Base-by-base conservation (phyloP, 495 filamentous ascomycete species). In the Talaromyces nanjingensis region DNA sequence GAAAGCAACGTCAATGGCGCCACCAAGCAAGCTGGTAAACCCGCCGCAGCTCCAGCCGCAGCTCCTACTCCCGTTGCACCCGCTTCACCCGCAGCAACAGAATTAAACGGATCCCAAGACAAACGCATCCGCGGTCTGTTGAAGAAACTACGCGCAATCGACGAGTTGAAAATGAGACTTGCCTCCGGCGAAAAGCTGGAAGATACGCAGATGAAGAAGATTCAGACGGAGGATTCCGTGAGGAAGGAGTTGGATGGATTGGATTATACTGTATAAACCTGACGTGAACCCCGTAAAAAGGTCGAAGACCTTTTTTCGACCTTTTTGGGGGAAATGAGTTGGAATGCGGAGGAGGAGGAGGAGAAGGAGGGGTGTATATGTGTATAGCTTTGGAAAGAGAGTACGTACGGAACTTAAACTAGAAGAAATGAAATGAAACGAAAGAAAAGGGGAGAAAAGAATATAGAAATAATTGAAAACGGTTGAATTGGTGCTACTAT, bases 151-250 rank as follows among this genome's bases (percentile, higher is more conserved):
- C 86, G 94, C 5, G 94, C 94, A 12, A 98, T 98, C 69, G 94
- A 98, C 67, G 94, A 98, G 72, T 79, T 98, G 62, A 96, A 98
- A 81, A 94, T 96, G 92, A 85, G 94, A 60, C 86, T 91, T 65
- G 94, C 93, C 3, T 86, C 86, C 39, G 96, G 94, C 11, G 94
- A 98, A 83, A 97, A 96, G 79, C 73, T 98, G 63, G 94, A 98
- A 76, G 92, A 96, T 72, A 98, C 94, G 56, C 94, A 98, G 80
- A 86, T 98, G 81, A 96, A 94, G 84, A 98, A 98, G 83, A 98
- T 98, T 66, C 83, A 85, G 22, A 98, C 93, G 4, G 96, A 97
- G 79, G 80, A 85, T 34, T 71, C 80, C 7, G 91, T 98, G 34
- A 81, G 91, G 62, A 89, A 86, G 74, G 94, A 98, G 75, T 74